Evolutionary conservation across 495 filamentous ascomycete species (phyloP), one percentile per base, ranked within the genome.

Genomic region (Xylaria bambusicola): DNA sequence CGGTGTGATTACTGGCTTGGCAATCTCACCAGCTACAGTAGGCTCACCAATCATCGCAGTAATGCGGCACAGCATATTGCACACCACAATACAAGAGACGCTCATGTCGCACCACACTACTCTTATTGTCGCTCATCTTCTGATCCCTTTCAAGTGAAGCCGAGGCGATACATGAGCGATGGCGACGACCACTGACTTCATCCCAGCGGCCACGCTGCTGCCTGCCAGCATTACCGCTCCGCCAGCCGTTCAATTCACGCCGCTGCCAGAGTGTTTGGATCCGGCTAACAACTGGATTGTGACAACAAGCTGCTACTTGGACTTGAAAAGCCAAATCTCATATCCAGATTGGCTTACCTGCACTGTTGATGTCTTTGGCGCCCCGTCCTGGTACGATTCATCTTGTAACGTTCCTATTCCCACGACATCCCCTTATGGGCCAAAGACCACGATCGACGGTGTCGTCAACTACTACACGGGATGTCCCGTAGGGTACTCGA

Each of bases 241-340:
- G 21, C 49, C 33, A 8, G 40, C 49, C 6, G 3, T 52, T 17
- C 33, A 52, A 40, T 52, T 52, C 20, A 40, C 49, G 13, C 49
- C 49, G 20, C 33, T 33, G 3, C 49, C 49, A n/a, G 49, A 40
- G 21, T 52, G 49, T 26, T 1, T 21, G 12, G 33, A 52, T 21
- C 29, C 49, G 4, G 33, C 31, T 18, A 40, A 40, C 33, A 52
- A 40, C 33, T 52, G 49, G 49, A 40, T 52, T 17, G 49, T 52
- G 20, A 40, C 49, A 40, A 52, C 33, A 40, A 52, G 49, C 49
- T 40, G 49, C 27, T 52, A 52, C 27, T 12, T 52, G 10, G 21
- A 52, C n/a, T 52, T 1, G 10, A 24, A n/a, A n/a, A n/a, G n/a
- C n/a, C n/a, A n/a, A n/a, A n/a, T n/a, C n/a, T n/a, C n/a, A n/a